Base-by-base conservation (phyloP, 2,329 filamentous ascomycete genomes). In the Beauveria caledonica region DNA sequence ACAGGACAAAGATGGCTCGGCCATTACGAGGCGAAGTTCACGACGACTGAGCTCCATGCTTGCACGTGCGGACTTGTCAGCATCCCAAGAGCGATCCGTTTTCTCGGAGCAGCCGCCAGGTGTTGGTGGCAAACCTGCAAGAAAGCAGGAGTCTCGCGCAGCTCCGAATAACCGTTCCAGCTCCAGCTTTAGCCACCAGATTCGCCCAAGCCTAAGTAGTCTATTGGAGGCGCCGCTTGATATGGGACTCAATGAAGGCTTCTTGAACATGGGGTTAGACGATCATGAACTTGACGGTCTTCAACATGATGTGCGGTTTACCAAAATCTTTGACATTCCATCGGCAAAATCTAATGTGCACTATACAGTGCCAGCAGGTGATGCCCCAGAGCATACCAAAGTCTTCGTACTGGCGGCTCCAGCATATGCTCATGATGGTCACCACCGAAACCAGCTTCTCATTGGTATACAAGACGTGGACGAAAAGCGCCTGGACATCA, bases 31-130 rank as follows among this genome's bases (percentile, higher is more conserved):
- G 56, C 78, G 84, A 62, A 84, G 84, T 63, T 87, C 85, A 19
- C 85, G 94, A 48, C 85, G 94, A 55, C 88, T 97, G 27, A 99
- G 94, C 76, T 97, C 93, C 17, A 83, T 96, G 74, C 79, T 97
- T 58, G 92, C 92, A 17, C 83, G 93, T 67, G 89, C 90, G 36
- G 93, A 97, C 70, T 77, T 97, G 21, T 93, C 90, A 0, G 87
- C 90, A 10, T 94, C 88, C 17, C 89, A 93, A 65, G 92, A 96
- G 66, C 83, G 89, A 67, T 81, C 86, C 1, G 82, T 86, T n/a
- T 95, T 96, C 69, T 82, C 86, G 29, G 92, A 96, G 53, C 83
- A 81, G 70, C 73, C 70, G 64, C 78, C 71, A 3, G 69, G 74
- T 9, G 67, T 75, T 9, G 72, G 70, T 11, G 72, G 75, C 57